Conservation (phyloP, 1,284 basidiomycete genomes). For the Lentinula novae-zelandiae region DNA sequence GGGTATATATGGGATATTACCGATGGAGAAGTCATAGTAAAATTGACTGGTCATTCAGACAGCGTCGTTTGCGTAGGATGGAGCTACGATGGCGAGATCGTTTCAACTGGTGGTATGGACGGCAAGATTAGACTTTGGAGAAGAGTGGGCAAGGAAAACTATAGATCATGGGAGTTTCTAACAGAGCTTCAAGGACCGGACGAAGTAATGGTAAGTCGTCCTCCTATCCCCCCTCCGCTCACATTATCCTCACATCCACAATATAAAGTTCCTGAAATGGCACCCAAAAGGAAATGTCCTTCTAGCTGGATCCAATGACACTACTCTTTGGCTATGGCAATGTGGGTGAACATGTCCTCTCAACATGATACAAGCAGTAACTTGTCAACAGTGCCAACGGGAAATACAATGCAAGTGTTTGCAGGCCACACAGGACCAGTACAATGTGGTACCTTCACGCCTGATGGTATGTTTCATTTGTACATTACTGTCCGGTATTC, state of each 20-base stretch:
- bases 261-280: conserved; percentile 85
- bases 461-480: conserved; percentile 60
- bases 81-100: conserved; percentile 86
- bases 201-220: conserved; percentile 80
- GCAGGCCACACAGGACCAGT: conserved; percentile 86
- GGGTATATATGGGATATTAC: conserved; percentile 94
- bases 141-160: conserved; percentile 71
- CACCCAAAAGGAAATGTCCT: conserved; percentile 92
- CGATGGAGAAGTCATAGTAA: conserved; percentile 76
- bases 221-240: neutral
- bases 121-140: conserved; percentile 91
- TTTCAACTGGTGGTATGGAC: conserved; percentile 97
- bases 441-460: conserved; percentile 89
- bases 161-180: conserved; percentile 87
- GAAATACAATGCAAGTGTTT: conserved; percentile 94
- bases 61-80: conserved; percentile 83
- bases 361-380: conserved; percentile 6
- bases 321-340: conserved; percentile 98
- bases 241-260: neutral
- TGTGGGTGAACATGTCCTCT: conserved; percentile 43
- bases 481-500: neutral
- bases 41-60: conserved; percentile 89
- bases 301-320: conserved; percentile 90
- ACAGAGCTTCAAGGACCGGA: conserved; percentile 91
- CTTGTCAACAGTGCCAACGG: conserved; percentile 76